Evolutionary conservation across 2,329 filamentous ascomycete species (phyloP).

Genomic region (Domatiomyces globalis): DNA sequence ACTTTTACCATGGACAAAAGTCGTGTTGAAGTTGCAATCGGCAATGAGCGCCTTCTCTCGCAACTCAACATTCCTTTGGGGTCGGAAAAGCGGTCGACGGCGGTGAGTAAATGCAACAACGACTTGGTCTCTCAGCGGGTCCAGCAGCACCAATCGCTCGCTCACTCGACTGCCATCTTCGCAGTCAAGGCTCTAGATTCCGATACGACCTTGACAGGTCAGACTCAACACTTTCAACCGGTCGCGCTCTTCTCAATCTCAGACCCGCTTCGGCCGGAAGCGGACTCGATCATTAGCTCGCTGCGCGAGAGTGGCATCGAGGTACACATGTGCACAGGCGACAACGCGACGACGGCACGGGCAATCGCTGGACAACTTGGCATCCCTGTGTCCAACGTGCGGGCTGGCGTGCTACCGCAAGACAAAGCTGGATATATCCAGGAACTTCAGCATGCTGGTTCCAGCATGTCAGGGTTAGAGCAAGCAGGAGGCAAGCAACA

Average conservation of each 20-base stretch:
- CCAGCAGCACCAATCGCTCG: conserved; percentile 9
- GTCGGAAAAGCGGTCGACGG: not conserved
- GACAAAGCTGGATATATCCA: conserved; percentile 47
- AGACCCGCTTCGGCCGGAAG: conserved; percentile 66
- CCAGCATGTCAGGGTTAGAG: too few relatives aligned
- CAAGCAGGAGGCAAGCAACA: conserved; percentile 34
- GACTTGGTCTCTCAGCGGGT: not conserved
- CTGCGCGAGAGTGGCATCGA: conserved; percentile 48
- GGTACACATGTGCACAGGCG: conserved; percentile 87
- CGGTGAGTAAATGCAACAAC: not conserved
- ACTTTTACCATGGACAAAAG: conserved; percentile 27
- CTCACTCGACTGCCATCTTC: conserved; percentile 33
- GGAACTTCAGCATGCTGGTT: conserved; percentile 22
- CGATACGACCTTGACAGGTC: not conserved
- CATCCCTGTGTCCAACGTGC: conserved; percentile 59
- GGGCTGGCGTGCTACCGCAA: conserved; percentile 73
- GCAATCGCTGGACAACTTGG: conserved; percentile 65
- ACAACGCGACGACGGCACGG: conserved; percentile 70
- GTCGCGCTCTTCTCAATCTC: conserved; percentile 59
- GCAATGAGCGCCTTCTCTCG: conserved; percentile 42
- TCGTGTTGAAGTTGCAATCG: conserved; percentile 33
- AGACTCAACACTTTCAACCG: conserved; percentile 29
- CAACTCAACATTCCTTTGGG: conserved; percentile 3
- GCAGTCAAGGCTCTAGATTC: conserved; percentile 22
- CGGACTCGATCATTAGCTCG: conserved; percentile 47